These are phyloP conservation scores for Ogataea glucozyma DNA, from an alignment of 805 yeast species.

Conservation along the genomic window DNA sequence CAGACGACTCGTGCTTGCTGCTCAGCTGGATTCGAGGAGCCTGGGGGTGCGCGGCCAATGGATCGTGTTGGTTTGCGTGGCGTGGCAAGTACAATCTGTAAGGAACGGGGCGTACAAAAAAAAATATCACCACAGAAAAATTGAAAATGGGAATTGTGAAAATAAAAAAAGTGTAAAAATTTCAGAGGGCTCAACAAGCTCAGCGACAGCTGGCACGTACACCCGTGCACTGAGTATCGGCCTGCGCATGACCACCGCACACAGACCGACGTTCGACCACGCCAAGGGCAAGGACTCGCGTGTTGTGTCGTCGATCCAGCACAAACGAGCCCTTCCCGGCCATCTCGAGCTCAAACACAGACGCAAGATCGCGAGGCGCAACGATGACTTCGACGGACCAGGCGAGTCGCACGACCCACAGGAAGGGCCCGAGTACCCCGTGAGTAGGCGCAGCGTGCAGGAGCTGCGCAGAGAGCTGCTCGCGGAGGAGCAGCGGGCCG, in stretches of 20 bases:
- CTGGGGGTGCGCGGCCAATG: too few species aligned
- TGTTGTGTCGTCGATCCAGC: slow-evolving; percentile 47
- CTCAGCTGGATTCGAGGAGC: too few species aligned
- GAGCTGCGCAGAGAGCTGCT: slow-evolving; percentile 21
- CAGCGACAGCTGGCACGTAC: too few species aligned
- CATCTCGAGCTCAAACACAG: slow-evolving; percentile 55
- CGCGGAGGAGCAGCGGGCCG: slow-evolving; percentile 7
- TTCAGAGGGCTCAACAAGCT: too few species aligned
- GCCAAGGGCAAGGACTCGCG: slow-evolving; percentile 55
- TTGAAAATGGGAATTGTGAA: neutral
- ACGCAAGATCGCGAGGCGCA: slow-evolving; percentile 24
- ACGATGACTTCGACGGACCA: slow-evolving; percentile 43
- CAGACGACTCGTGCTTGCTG: too few species aligned
- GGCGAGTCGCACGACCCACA: slow-evolving; percentile 34
- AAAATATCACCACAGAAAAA: too few species aligned
- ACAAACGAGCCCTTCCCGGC: slow-evolving; percentile 55
- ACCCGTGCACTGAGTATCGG: too few species aligned
- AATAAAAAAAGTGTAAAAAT: slow-evolving; percentile 1
- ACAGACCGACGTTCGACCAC: slow-evolving; percentile 66
- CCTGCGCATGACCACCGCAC: slow-evolving; percentile 64
- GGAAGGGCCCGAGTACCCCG: too few species aligned
- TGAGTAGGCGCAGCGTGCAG: slow-evolving; percentile 19
- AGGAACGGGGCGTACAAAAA: too few species aligned
- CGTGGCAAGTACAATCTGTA: too few species aligned
- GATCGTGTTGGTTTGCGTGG: too few species aligned